Evolutionary conservation across 169 alveolate species (phyloP), one percentile per base, ranked within the genome.

Genomic region (Cystoisospora suis): DNA sequence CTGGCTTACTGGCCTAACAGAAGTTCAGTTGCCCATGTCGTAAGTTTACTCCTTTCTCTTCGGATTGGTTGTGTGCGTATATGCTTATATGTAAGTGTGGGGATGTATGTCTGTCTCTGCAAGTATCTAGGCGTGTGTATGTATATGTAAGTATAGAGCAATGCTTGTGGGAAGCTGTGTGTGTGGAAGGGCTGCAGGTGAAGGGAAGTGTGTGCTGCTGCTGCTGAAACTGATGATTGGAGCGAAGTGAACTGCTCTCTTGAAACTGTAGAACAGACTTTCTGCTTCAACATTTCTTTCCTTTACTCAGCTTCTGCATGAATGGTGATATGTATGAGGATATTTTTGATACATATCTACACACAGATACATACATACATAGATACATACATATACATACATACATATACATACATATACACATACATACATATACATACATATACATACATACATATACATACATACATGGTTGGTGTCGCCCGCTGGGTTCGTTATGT

Each of bases 1-100:
- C 65, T 91, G 94, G 94, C 91, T 91, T 79, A 91, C 94, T 23
- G 94, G 94, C 27, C 92, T 91, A 9, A 90, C 87, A 29, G 94
- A 91, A 87, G 94, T 91, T 36, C 92, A 72, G 72, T 81, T 91
- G 15, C 90, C 94, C 29, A 79, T 91, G 85, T 83, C 88, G 94
- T 91, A 70, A 56, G 94, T 34, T n/a, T n/a, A n/a, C n/a, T n/a
- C n/a, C n/a, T n/a, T n/a, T n/a, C 65, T 53, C 65, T 12, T 53
- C 23, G 23, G 29, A 12, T 53, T 53, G 29, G 12, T 53, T 23
- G 29, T 53, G 65, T 53, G 65, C 65, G 23, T 53, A 53, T 53
- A 53, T 53, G 23, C 23, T 15, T 53, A 53, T 53, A 53, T 53
- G 23, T 53, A 23, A 12, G 65, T 53, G 23, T 53, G 12, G 12